Evolutionary conservation across 768 basidiomycete species (phyloP), one percentile per base, ranked within the genome.

Genomic region (Trametes cinnabarina): DNA sequence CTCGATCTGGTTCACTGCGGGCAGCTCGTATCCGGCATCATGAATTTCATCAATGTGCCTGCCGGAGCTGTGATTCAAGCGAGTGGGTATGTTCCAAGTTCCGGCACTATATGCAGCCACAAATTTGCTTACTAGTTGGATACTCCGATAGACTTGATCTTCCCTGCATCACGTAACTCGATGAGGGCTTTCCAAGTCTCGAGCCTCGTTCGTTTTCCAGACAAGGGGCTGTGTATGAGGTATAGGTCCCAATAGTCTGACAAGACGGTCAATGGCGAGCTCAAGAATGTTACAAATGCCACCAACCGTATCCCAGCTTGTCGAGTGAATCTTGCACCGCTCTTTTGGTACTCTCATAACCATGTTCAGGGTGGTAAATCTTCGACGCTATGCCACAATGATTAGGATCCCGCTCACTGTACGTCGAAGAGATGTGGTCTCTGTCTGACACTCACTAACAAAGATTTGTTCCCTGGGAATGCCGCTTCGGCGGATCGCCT

Each of bases 1-100:
- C 80, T 93, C 91, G 56, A 94, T 83, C 68, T 94, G 92, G 66
- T 94, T 92, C 53, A 94, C 86, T 7, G 84, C 71, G 15, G 92
- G 92, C 64, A 78, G 72, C 58, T 82, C 82, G 52, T 82, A 75
- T 12, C 87, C 88, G 0, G 82, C 84, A 5, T 73, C 72, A 53
- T 72, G 76, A 47, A 93, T 87, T 69, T 92, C 90, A 64, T 92
- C 83, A 4, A 92, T 75, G 64, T 94, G 92, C 42, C 83, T 82
- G 35, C 87, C 66, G 12, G 80, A 81, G 66, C 90, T 92, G 12
- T 7, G 11, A 6, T 12, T 7, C 30, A 6, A 6, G 30, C 12
- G 7, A 32, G 30, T 32, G 12, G 6, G 30, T 32, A 32, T 32
- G 12, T 10, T 9, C 15, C 22, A 26, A 60, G 47, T 20, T 3